Percentiles rank a stretch among this genome's conserved stretches.
Conservation (phyloP, 176 grass and related monocot species). For the Dendrocalamus sinicus region DNA sequence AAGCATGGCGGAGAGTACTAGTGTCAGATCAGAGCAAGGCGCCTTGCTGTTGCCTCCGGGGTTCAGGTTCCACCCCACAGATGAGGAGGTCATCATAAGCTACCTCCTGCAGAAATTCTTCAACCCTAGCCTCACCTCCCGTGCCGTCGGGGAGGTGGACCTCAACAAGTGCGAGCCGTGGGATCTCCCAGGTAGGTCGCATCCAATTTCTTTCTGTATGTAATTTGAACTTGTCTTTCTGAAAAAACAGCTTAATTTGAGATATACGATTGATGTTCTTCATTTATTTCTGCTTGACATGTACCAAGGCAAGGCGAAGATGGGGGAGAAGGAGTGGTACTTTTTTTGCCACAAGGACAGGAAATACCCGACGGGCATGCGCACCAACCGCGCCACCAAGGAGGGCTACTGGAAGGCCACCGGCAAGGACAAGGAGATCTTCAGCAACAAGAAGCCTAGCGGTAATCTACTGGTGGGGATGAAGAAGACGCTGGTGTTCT, state of each 20-base stretch:
- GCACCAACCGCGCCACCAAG: slow-evolving; percentile 72
- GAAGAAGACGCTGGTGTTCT: slow-evolving; percentile 93
- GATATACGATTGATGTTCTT: neutral
- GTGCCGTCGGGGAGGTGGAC: slow-evolving; percentile 66
- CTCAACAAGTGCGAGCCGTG: slow-evolving; percentile 93
- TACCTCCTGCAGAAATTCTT: slow-evolving; percentile 57
- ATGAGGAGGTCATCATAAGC: slow-evolving; percentile 56
- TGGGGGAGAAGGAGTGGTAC: slow-evolving; percentile 79
- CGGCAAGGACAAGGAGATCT: slow-evolving; percentile 78
- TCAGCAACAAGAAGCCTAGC: neutral
- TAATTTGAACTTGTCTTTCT: neutral
- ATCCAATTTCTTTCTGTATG: neutral
- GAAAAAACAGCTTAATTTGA: neutral
- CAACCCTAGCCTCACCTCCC: slow-evolving; percentile 50
- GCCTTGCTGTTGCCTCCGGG: slow-evolving; percentile 49
- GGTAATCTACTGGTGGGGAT: slow-evolving; percentile 55
- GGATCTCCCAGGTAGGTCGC: slow-evolving; percentile 76
- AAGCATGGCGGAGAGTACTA: slow-evolving; percentile 1
- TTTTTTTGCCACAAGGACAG: slow-evolving; percentile 67
- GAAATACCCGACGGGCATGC: slow-evolving; percentile 72
- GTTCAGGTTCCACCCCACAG: slow-evolving; percentile 64
- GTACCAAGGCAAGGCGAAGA: slow-evolving; percentile 64
- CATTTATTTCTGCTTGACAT: too few relatives aligned
- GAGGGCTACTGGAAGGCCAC: slow-evolving; percentile 88
- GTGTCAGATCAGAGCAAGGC: slow-evolving; percentile 28